A percentile compares a stretch with the other conserved stretches of the same genome.
These are phyloP conservation scores for Dictyostelium firmibasis DNA, from an alignment of 78 protist species.

Conservation along the genomic window DNA sequence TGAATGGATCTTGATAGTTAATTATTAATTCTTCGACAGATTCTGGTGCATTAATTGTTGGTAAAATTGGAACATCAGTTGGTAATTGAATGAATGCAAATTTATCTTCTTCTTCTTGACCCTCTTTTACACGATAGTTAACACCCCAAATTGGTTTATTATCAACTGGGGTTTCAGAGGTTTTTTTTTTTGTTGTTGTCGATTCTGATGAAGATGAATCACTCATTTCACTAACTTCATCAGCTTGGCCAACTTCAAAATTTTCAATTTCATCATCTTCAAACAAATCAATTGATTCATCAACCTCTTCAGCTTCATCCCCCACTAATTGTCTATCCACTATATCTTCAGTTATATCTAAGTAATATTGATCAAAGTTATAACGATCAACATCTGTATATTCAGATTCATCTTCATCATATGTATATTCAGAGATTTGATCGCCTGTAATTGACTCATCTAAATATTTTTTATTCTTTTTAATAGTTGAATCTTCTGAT, in stretches of 20 bases:
- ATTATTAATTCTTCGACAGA: conserved; percentile 49
- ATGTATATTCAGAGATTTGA: background rate
- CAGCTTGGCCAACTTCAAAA: too few relatives aligned
- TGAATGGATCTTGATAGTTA: conserved; percentile 5
- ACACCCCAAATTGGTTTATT: background rate
- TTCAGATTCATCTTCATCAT: background rate
- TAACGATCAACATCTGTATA: background rate
- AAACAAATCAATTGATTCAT: background rate
- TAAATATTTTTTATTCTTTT: too few relatives aligned
- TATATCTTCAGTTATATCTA: conserved; percentile 24
- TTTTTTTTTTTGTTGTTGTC: too few relatives aligned
- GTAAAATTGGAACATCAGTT: conserved; percentile 1
- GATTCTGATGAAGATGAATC: too few relatives aligned
- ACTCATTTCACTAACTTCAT: too few relatives aligned
- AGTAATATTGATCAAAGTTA: too few relatives aligned
- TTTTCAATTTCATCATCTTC: background rate
- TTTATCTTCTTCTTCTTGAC: background rate
- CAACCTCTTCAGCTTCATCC: background rate
- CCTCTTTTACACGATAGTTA: background rate
- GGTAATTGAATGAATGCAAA: background rate
- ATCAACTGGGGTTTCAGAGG: too few relatives aligned
- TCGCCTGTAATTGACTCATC: too few relatives aligned
- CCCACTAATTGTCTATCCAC: too few relatives aligned
- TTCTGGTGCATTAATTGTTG: background rate
- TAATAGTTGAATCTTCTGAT: too few relatives aligned